These are phyloP conservation scores for Marsdenia floribunda DNA, from an alignment of 257 asterid genomes.

Conservation along the genomic window DNA sequence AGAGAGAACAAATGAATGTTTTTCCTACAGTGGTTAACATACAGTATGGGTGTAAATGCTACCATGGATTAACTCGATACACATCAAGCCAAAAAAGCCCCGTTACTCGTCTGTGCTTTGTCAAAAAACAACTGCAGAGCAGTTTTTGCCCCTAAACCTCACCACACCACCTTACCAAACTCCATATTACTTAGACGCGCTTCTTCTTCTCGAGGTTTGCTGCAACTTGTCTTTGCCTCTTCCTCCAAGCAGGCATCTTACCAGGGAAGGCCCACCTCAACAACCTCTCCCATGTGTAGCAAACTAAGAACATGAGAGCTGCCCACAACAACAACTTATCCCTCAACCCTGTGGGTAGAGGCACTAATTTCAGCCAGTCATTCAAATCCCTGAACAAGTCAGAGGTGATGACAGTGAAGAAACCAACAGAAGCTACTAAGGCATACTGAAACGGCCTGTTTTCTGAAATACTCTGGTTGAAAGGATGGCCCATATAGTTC, in stretches of 20 bases:
- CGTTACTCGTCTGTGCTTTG: neutral
- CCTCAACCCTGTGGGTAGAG: conserved; percentile 72
- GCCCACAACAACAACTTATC: conserved; percentile 84
- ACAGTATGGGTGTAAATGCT: neutral
- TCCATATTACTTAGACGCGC: conserved; percentile 20
- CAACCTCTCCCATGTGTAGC: conserved; percentile 76
- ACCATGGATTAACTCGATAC: neutral
- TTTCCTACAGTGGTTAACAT: neutral
- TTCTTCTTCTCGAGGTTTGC: conserved; percentile 54
- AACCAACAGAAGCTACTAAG: conserved; percentile 65
- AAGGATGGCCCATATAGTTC: conserved; percentile 98
- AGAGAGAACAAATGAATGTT: neutral
- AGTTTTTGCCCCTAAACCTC: neutral
- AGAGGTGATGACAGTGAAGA: conserved; percentile 76
- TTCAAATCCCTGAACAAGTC: conserved; percentile 80
- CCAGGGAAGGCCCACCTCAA: conserved; percentile 97
- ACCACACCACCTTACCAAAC: neutral
- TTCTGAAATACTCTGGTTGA: conserved; percentile 86
- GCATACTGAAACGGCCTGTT: conserved; percentile 71
- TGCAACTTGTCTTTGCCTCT: conserved; percentile 56
- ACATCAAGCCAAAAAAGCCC: neutral
- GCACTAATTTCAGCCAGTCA: conserved; percentile 79
- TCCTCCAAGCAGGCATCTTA: conserved; percentile 93
- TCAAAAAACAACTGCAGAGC: neutral
- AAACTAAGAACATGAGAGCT: conserved; percentile 44